Base-by-base conservation (phyloP, 495 filamentous ascomycete species). In the Astrothelium macrocarpum region DNA sequence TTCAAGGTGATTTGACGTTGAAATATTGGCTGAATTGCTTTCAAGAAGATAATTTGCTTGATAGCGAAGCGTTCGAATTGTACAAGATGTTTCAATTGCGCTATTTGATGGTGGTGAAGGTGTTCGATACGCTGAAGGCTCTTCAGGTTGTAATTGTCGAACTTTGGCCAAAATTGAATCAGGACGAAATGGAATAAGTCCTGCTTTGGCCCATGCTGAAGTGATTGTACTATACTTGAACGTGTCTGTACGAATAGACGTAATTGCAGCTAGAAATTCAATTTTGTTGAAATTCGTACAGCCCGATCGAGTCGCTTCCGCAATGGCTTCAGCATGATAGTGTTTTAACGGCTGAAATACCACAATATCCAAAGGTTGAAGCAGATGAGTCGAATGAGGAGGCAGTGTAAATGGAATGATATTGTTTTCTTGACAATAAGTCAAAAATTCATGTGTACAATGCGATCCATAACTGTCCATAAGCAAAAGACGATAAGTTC, bases 291-390 rank as follows among this genome's bases (percentile, higher is more conserved):
- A 65, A 39, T 63, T 39, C 5, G 32, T 11, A 29, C 39, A 53
- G 12, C 66, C 49, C 9, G 34, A 39, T 1, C 32, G 62, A 34
- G 62, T 71, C 39, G 36, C 66, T 29, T 1, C 32, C n/a, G 65
- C 71, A 64, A 72, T 45, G 28, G 56, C 70, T 39, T 60, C 49
- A 12, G 26, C 28, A 25, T 69, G 62, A 9, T 59, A 70, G 42
- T 68, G 62, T 67, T 68, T 70, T 59, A 61, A 69, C 10, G 62
- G 67, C 32, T 70, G 67, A 29, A 68, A 69, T n/a, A 70, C 28
- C 12, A 61, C 59, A 46, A 65, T 42, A 34, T 65, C 59, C 11
- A 65, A 36, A 26, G 36, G 32, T 26, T 65, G 42, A n/a, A 65
- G 14, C 5, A 65, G 10, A 53, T 65, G 64, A 20, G 64, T 63